Conservation (phyloP, 345 rosid genomes). For the Gossypium turneri region DNA sequence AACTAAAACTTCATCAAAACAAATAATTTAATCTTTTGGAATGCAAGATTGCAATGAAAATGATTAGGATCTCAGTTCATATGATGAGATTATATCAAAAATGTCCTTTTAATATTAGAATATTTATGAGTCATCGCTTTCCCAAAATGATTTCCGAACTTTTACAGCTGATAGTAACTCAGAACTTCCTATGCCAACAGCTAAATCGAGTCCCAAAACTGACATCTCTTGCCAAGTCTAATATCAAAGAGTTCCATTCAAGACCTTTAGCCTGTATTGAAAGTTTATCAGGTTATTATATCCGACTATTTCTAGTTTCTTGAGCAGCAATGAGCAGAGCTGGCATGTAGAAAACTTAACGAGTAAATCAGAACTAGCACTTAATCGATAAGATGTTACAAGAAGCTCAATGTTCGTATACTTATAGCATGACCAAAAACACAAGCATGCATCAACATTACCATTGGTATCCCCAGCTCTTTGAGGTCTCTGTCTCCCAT, state of each 20-base stretch:
- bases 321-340: background rate
- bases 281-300: background rate
- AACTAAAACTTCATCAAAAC: background rate
- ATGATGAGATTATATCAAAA: background rate
- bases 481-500: slow-evolving; percentile 51
- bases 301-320: background rate
- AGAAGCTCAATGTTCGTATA: background rate
- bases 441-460: slow-evolving; percentile 18
- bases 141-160: background rate
- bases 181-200: background rate
- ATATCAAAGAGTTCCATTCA: background rate
- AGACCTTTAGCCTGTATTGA: background rate
- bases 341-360: background rate
- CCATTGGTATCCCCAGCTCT: slow-evolving; percentile 63
- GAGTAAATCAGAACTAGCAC: background rate
- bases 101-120: too few relatives aligned
- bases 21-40: background rate
- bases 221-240: background rate
- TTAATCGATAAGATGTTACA: background rate
- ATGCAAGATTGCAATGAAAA: background rate
- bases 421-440: background rate
- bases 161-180: background rate
- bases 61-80: background rate
- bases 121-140: background rate
- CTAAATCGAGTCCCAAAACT: background rate